Evolutionary conservation across 305 asterid species (phyloP), one percentile per base, ranked within the genome.

Genomic region (Solanum chacoense): DNA sequence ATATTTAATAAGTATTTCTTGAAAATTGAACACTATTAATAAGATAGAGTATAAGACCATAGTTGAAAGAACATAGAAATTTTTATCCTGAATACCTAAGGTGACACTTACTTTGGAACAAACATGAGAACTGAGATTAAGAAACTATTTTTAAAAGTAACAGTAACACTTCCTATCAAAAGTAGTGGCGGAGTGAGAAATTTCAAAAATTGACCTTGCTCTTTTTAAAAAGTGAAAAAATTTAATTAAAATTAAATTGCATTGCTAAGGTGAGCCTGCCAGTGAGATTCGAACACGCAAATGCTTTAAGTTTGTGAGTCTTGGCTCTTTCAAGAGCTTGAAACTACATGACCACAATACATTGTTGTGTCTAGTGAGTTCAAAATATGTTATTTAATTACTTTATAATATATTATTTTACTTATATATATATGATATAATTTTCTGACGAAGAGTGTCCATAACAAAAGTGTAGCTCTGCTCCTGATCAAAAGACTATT

Each of bases 361-460:
- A 16, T 50, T 50, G 7, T 12, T 42, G 0, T 50, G n/a, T 45
- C 59, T 13, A 14, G 22, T 2, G 24, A 55, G 67, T 55, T 18
- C 10, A 55, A 0, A 55, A 55, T 55, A 7, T 55, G 9, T 16
- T 55, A 55, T 55, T 55, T 55, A 18, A 55, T 0, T 1, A 18
- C 2, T 55, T 55, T 18, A 18, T 50, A 6, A 6, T 55, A 16
- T 18, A 55, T 2, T 0, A 50, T 16, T 50, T 18, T 50, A 50
- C 65, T 50, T 2, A 0, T 18, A 50, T 1, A 50, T 0, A 45
- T 50, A 50, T 7, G 9, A 50, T 6, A 50, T 16, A 50, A 16
- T 16, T 2, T 18, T 6, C 0, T 2, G 2, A 50, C 10, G 8
- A 1, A 50, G 3, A 1, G 0, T 18, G 1, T 50, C n/a, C 9